A percentile compares a stretch with the other conserved stretches of the same genome.
Evolutionary conservation across 495 filamentous ascomycete species (phyloP).

Genomic region (Polyplosphaeria fusca): DNA sequence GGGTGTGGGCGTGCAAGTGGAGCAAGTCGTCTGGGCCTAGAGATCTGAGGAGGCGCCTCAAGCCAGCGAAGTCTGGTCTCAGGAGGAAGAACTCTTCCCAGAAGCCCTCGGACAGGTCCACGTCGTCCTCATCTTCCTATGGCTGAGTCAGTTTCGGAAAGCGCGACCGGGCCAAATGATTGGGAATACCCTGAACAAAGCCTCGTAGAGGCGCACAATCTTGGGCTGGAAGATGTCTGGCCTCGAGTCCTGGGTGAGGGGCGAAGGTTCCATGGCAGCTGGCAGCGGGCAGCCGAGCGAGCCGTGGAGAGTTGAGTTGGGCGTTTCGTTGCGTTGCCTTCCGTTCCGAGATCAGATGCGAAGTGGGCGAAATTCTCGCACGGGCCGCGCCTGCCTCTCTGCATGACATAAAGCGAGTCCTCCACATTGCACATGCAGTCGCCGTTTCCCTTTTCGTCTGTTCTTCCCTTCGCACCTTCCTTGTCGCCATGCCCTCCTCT

Average conservation of each 20-base stretch:
- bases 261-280: constrained; percentile 88
- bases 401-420: background rate
- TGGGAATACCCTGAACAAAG: constrained; percentile 86
- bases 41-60: constrained; percentile 64
- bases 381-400: background rate
- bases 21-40: constrained; percentile 72
- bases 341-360: background rate
- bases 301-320: background rate
- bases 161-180: background rate
- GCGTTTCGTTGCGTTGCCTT: background rate
- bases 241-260: constrained; percentile 86
- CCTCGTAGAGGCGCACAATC: constrained; percentile 84
- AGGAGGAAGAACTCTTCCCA: constrained; percentile 96
- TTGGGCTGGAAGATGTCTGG: constrained; percentile 91
- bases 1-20: constrained; percentile 72
- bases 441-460: background rate
- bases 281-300: too few relatives aligned
- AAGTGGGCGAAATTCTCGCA: background rate
- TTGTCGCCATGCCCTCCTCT: too few relatives aligned
- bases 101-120: constrained; percentile 79
- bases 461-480: too few relatives aligned
- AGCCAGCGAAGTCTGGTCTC: constrained; percentile 63
- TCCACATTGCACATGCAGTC: background rate
- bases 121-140: constrained; percentile 58
- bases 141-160: constrained; percentile 9